Percentiles rank a stretch among this genome's conserved stretches.
Evolutionary conservation across 2,329 filamentous ascomycete species (phyloP).

Genomic region (Rutstroemia sp.): DNA sequence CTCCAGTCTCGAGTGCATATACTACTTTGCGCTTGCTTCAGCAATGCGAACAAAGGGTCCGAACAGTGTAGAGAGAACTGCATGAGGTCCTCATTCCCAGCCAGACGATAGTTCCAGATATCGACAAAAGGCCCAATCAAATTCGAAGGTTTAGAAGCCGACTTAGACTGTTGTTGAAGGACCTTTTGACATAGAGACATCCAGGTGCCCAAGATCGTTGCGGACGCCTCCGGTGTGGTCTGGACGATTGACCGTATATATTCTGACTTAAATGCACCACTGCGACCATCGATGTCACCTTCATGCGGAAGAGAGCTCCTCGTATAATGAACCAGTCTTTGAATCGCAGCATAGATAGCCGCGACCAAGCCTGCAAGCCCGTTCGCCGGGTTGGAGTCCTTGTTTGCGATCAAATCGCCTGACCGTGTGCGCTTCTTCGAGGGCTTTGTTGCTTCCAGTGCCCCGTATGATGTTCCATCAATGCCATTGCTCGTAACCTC

Average conservation of each 20-base stretch:
- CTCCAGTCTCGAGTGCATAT: slow-evolving; percentile 14
- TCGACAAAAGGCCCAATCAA: slow-evolving; percentile 27
- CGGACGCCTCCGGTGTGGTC: slow-evolving; percentile 25
- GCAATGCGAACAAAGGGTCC: slow-evolving; percentile 22
- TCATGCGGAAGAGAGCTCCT: slow-evolving; percentile 1
- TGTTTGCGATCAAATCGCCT: slow-evolving; percentile 18
- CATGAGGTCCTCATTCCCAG: slow-evolving; percentile 17
- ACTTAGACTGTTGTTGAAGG: slow-evolving; percentile 3
- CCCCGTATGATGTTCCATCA: too few relatives aligned
- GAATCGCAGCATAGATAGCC: slow-evolving; percentile 20
- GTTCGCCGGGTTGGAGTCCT: background rate
- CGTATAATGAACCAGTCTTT: slow-evolving; percentile 16
- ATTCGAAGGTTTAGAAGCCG: background rate
- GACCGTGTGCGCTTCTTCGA: slow-evolving; percentile 29
- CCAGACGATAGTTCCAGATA: slow-evolving; percentile 24
- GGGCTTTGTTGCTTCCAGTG: slow-evolving; percentile 24
- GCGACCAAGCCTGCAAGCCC: slow-evolving; percentile 13
- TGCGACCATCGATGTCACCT: slow-evolving; percentile 8
- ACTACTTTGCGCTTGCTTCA: slow-evolving; percentile 14
- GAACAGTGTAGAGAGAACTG: slow-evolving; percentile 29
- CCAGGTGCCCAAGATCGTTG: slow-evolving; percentile 27
- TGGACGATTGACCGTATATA: slow-evolving; percentile 28
- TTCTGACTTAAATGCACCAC: slow-evolving; percentile 22
- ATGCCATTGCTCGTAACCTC: too few relatives aligned
- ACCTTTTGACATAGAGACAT: slow-evolving; percentile 20